Conservation (phyloP, 75 land plant species). For the Larix kaempferi region DNA sequence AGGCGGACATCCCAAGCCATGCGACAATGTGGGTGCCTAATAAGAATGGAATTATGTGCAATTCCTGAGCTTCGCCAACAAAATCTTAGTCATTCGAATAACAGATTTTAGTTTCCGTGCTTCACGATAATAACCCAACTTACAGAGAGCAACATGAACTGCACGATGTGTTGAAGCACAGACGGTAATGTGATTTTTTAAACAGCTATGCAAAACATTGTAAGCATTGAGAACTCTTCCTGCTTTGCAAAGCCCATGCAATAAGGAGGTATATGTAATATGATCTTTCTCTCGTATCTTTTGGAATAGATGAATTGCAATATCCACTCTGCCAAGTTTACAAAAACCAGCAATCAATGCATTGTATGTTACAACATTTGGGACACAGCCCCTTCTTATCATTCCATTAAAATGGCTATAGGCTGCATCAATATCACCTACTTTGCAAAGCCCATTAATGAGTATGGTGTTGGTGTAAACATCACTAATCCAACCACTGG, state of each 20-base stretch:
- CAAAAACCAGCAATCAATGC: constrained; percentile 59
- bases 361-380: constrained; percentile 61
- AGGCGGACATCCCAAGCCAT: too few species aligned
- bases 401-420: constrained; percentile 23
- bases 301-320: constrained; percentile 40
- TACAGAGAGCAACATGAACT: constrained; percentile 39
- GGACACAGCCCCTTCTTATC: constrained; percentile 27
- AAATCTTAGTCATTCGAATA: constrained; percentile 18
- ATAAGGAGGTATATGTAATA: constrained; percentile 58
- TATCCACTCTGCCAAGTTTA: constrained; percentile 47
- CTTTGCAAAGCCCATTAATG: constrained; percentile 56
- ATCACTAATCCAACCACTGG: constrained; percentile 40
- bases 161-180: constrained; percentile 25
- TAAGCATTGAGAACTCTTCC: constrained; percentile 32
- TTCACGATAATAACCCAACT: constrained; percentile 31
- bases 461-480: constrained; percentile 57
- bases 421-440: constrained; percentile 45
- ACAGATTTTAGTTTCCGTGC: constrained; percentile 25
- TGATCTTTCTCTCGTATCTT: constrained; percentile 51
- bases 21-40: too few species aligned
- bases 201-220: constrained; percentile 34
- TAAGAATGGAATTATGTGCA: too few species aligned
- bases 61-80: background rate
- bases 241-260: constrained; percentile 58
- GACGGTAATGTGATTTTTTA: constrained; percentile 31